Percentiles rank a stretch among this genome's conserved stretches.
Evolutionary conservation across 2,329 filamentous ascomycete species (phyloP).

Genomic region (Aureobasidium sp.): DNA sequence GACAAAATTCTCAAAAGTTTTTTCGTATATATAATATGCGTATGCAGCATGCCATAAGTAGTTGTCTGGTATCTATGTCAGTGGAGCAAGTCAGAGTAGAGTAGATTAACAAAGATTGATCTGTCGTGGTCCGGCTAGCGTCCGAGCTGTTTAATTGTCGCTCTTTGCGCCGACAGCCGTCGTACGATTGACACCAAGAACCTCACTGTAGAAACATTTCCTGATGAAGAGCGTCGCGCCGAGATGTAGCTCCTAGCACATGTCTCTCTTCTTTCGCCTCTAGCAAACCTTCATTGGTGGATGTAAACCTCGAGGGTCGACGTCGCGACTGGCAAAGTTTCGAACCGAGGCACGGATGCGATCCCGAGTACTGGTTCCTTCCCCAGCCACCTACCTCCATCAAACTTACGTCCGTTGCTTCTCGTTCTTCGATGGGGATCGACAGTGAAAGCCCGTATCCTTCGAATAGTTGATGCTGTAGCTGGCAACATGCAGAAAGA

Average conservation of each 20-base stretch:
- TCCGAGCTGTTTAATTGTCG: background rate
- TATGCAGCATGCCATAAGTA: background rate
- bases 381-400: background rate
- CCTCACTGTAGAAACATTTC: background rate
- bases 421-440: background rate
- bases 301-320: background rate
- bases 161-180: background rate
- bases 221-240: background rate
- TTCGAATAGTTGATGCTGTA: background rate
- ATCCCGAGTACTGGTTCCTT: background rate
- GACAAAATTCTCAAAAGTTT: background rate
- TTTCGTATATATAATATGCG: background rate
- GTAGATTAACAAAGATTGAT: background rate
- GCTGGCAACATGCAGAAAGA: background rate
- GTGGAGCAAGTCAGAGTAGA: background rate
- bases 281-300: background rate
- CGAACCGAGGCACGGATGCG: constrained; percentile 2
- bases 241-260: background rate
- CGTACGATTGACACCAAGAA: no score
- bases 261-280: background rate
- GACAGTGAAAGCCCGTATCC: background rate
- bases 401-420: constrained; percentile 1
- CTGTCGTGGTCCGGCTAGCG: background rate
- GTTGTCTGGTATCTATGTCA: background rate
- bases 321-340: background rate